These are phyloP conservation scores for Torrubiella hemipterigena DNA, from an alignment of 2,329 filamentous ascomycete genomes.

Conservation along the genomic window DNA sequence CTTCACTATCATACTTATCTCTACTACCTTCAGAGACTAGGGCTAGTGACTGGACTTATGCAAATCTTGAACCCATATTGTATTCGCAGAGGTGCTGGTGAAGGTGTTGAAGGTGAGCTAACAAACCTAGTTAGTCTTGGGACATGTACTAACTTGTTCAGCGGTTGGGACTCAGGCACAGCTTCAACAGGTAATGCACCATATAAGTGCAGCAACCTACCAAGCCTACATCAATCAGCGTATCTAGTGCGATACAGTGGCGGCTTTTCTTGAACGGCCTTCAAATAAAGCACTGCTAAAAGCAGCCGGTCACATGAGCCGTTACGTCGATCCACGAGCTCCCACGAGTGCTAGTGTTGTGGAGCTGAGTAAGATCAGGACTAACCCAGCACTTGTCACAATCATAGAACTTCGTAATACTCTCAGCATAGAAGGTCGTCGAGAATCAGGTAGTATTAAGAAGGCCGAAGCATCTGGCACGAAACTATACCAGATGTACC, in stretches of 20 bases:
- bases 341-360: background rate
- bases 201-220: background rate
- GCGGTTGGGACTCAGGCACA: background rate
- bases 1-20: constrained; percentile 1
- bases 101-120: constrained; percentile 1
- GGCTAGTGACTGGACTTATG: constrained; percentile 1
- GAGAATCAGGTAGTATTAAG: background rate
- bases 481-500: constrained; percentile 1
- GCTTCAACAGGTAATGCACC: background rate
- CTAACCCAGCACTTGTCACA: background rate
- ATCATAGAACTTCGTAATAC: background rate
- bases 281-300: background rate
- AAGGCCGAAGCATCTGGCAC: background rate
- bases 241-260: background rate
- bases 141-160: too few relatives aligned
- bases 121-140: too few relatives aligned
- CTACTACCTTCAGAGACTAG: constrained; percentile 1
- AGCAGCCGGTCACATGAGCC: background rate
- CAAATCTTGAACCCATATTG: constrained; percentile 3
- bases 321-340: background rate
- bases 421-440: background rate
- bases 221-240: background rate
- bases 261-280: background rate
- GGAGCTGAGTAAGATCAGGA: background rate
- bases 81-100: constrained; percentile 1